Conservation (phyloP, 2,329 filamentous ascomycete genomes). For the Ophiocordyceps sinensis region DNA sequence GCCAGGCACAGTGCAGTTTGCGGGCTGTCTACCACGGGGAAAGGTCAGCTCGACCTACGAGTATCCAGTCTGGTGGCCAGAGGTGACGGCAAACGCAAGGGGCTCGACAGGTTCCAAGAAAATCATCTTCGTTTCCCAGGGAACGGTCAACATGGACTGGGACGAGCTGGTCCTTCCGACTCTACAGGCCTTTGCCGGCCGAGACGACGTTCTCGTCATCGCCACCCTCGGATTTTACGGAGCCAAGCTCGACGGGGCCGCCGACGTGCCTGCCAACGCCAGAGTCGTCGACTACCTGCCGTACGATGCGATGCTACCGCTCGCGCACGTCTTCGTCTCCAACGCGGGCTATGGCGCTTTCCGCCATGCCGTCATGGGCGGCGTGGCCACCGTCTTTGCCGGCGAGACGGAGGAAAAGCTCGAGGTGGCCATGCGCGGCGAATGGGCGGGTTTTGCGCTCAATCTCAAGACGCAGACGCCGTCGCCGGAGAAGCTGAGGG, state of each 20-base stretch:
- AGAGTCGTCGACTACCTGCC: constrained; percentile 31
- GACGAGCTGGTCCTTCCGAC: constrained; percentile 29
- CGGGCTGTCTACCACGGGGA: constrained; percentile 2
- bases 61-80: constrained; percentile 1
- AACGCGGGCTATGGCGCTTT: constrained; percentile 36
- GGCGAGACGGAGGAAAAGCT: constrained; percentile 26
- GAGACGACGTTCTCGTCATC: constrained; percentile 22
- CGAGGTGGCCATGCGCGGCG: constrained; percentile 24
- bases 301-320: constrained; percentile 29
- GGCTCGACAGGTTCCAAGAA: constrained; percentile 14
- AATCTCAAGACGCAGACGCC: constrained; percentile 24
- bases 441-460: constrained; percentile 28
- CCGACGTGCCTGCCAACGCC: constrained; percentile 23
- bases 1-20: constrained; percentile 1
- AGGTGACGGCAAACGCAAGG: constrained; percentile 7
- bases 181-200: constrained; percentile 23
- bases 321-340: constrained; percentile 29
- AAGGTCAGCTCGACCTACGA: background rate
- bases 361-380: constrained; percentile 26
- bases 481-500: constrained; percentile 11
- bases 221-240: constrained; percentile 15
- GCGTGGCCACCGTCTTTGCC: constrained; percentile 31
- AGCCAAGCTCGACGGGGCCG: constrained; percentile 9
- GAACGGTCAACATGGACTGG: constrained; percentile 26
- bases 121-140: constrained; percentile 31